Conservation (phyloP, 2,329 filamentous ascomycete genomes). For the Beauveria caledonica region DNA sequence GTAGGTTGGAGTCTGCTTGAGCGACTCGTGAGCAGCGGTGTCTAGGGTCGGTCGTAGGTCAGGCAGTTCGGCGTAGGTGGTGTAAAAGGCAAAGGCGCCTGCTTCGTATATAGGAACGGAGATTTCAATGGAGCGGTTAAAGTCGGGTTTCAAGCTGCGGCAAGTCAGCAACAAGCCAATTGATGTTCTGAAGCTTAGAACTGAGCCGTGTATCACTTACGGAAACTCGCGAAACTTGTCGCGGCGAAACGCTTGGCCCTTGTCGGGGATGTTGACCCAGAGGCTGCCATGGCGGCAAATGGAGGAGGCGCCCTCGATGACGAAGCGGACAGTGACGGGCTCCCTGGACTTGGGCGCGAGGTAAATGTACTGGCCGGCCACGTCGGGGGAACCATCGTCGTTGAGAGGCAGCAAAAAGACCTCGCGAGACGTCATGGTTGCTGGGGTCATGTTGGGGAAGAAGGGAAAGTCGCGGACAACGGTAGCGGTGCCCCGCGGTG, state of each 20-base stretch:
- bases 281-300: slow-evolving; percentile 91
- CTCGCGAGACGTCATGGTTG: slow-evolving; percentile 57
- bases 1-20: slow-evolving; percentile 64
- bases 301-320: slow-evolving; percentile 89
- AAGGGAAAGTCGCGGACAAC: slow-evolving; percentile 15
- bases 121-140: slow-evolving; percentile 85
- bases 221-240: slow-evolving; percentile 80
- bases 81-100: slow-evolving; percentile 91
- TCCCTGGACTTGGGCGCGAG: slow-evolving; percentile 65
- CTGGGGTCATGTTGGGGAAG: slow-evolving; percentile 44
- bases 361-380: slow-evolving; percentile 86
- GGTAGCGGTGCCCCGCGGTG: slow-evolving; percentile 10
- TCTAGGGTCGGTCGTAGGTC: slow-evolving; percentile 37
- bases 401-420: slow-evolving; percentile 86
- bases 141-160: slow-evolving; percentile 73
- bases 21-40: slow-evolving; percentile 29
- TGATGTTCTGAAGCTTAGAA: neutral
- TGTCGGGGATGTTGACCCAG: slow-evolving; percentile 89
- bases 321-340: slow-evolving; percentile 77
- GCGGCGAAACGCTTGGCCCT: slow-evolving; percentile 67
- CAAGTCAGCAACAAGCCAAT: slow-evolving; percentile 1
- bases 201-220: slow-evolving; percentile 42
- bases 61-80: slow-evolving; percentile 82
- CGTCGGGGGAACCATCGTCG: slow-evolving; percentile 85
- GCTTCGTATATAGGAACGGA: slow-evolving; percentile 76